Evolutionary conservation across 2,329 filamentous ascomycete genomes (phyloP).

Genomic region (Hyphodiscus sp.): DNA sequence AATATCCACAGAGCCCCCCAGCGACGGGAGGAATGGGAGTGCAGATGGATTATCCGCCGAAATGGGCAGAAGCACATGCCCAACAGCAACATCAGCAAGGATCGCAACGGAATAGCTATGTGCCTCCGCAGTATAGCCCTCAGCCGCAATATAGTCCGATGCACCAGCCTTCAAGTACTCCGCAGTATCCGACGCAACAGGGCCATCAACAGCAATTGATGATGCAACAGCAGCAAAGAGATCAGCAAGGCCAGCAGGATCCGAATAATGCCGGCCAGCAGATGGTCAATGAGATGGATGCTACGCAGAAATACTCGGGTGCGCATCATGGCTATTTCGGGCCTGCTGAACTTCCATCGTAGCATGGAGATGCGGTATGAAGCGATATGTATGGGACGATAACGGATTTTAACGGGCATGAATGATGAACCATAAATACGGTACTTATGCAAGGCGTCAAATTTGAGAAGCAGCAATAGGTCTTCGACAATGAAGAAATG

Average conservation of each 20-base stretch:
- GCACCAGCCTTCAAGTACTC: background rate
- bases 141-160: background rate
- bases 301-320: background rate
- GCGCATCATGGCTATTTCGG: background rate
- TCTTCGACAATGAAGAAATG: too few relatives aligned
- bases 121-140: background rate
- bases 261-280: background rate
- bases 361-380: background rate
- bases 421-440: background rate
- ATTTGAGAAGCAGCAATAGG: background rate
- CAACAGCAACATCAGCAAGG: background rate
- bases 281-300: background rate
- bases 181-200: background rate
- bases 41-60: background rate
- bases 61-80: background rate
- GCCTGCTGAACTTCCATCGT: background rate
- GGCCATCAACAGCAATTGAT: background rate
- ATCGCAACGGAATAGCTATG: background rate
- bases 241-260: background rate
- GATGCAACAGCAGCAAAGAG: background rate
- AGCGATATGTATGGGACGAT: background rate
- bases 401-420: background rate
- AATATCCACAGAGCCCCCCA: background rate
- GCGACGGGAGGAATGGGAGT: background rate
- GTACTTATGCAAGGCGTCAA: background rate